These are phyloP conservation scores for Roridomyces roridus DNA, from an alignment of 768 basidiomycete species.

Conservation along the genomic window DNA sequence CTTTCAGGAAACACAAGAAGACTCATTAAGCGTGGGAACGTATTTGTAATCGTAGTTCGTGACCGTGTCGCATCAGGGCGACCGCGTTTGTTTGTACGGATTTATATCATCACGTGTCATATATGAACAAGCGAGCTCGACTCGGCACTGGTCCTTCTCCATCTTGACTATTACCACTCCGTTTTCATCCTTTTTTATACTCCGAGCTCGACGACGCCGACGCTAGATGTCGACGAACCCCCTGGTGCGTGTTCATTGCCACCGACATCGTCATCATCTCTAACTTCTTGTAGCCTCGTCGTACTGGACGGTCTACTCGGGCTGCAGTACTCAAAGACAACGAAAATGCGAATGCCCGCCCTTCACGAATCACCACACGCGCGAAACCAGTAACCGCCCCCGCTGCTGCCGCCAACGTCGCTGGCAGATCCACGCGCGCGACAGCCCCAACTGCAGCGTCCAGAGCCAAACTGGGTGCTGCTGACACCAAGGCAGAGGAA, in stretches of 20 bases:
- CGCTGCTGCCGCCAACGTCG: constrained; percentile 36
- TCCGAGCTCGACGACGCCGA: constrained; percentile 10
- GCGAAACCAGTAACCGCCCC: constrained; percentile 56
- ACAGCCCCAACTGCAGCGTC: constrained; percentile 58
- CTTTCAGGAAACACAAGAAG: constrained; percentile 15
- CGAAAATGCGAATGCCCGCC: constrained; percentile 75
- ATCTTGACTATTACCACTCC: constrained; percentile 13
- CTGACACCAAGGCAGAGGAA: constrained; percentile 50
- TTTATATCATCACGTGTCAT: constrained; percentile 4
- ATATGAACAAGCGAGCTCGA: too few species aligned
- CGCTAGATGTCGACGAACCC: constrained; percentile 21
- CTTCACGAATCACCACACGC: constrained; percentile 63
- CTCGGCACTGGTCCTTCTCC: not conserved
- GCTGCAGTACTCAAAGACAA: constrained; percentile 60
- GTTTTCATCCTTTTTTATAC: constrained; percentile 3
- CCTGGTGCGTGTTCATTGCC: constrained; percentile 8
- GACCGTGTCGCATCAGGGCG: too few species aligned
- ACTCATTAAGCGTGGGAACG: constrained; percentile 34
- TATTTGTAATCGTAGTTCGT: too few species aligned
- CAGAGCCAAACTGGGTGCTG: constrained; percentile 53
- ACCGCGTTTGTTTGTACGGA: too few species aligned
- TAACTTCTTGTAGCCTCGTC: constrained; percentile 40
- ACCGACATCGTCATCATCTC: not conserved
- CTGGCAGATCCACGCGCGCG: constrained; percentile 51
- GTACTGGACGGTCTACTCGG: constrained; percentile 64